These are phyloP conservation scores for Coprinopsis strossmayeri DNA, from an alignment of 768 basidiomycete genomes.

Conservation along the genomic window DNA sequence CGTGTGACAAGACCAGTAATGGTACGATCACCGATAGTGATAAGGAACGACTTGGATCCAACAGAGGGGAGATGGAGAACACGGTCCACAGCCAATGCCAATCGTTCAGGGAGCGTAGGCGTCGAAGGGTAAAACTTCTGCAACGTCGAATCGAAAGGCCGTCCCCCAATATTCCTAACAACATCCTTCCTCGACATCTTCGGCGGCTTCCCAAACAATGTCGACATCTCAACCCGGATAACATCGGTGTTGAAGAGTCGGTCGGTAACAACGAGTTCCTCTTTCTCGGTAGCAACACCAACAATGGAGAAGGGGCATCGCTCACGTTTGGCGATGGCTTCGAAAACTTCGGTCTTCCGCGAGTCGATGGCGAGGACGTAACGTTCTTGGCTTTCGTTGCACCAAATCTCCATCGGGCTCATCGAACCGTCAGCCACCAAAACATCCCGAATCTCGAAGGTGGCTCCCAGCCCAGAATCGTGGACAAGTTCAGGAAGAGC, in stretches of 20 bases:
- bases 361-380: constrained; percentile 89
- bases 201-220: constrained; percentile 93
- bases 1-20: constrained; percentile 92
- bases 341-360: constrained; percentile 57
- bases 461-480: constrained; percentile 87
- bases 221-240: constrained; percentile 88
- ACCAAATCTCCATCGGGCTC: constrained; percentile 99
- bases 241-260: constrained; percentile 71
- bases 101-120: constrained; percentile 34
- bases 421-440: constrained; percentile 87
- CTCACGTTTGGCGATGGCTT: constrained; percentile 76
- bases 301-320: constrained; percentile 92
- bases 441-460: constrained; percentile 91
- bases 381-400: constrained; percentile 97
- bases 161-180: constrained; percentile 28
- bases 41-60: constrained; percentile 93
- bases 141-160: constrained; percentile 69
- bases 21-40: constrained; percentile 94
- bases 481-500: constrained; percentile 96
- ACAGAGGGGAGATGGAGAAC: constrained; percentile 90
- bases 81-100: constrained; percentile 65
- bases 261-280: constrained; percentile 87
- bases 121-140: constrained; percentile 65
- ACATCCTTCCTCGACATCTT: constrained; percentile 76
- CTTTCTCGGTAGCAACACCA: constrained; percentile 75